Base-by-base conservation (phyloP, 148 eudicot species). In the Amaranthus palmeri region DNA sequence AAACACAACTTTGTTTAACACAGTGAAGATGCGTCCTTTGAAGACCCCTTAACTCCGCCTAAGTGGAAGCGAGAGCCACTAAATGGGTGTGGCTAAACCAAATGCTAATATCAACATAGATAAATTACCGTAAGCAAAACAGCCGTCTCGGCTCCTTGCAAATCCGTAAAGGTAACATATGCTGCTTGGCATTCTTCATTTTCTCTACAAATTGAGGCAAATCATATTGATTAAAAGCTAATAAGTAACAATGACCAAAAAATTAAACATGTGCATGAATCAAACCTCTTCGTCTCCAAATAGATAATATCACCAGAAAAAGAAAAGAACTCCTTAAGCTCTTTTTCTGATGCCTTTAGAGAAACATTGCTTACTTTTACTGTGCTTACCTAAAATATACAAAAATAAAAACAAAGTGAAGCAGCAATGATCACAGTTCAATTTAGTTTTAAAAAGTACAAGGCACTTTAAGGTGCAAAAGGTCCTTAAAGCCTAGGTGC, bases 61-160 rank as follows among this genome's bases (percentile, higher is more conserved):
- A 25, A 25, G 36, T 25, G 36, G 1, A 25, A 25, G 36, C 36
- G 36, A 25, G 36, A 25, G 36, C 36, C 36, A 2, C 1, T 25
- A 25, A 25, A 25, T 25, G 36, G 36, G 36, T 25, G 36, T 25
- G 36, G 36, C 36, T 25, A 25, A 25, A 25, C 36, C 36, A 25
- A 2, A 25, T 25, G 36, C 2, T 25, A 25, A 25, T 18, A 68
- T 4, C 43, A 72, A 47, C 52, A 59, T 52, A n/a, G 64, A 61
- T 61, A 78, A 76, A 65, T 71, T 78, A 93, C 98, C 81, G 98
- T 82, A 58, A 93, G 93, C 73, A 93, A 87, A 78, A 93, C 86
- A 58, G 98, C 98, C 73, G 97, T 91, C 48, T 93, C 90, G 64
- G 97, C 96, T 51, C 97, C 97, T 74, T 89, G 88, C 61, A 82